A percentile compares a stretch with the other conserved stretches of the same genome.
Evolutionary conservation across 148 eudicot species (phyloP).

Genomic region (Silene uniflora): DNA sequence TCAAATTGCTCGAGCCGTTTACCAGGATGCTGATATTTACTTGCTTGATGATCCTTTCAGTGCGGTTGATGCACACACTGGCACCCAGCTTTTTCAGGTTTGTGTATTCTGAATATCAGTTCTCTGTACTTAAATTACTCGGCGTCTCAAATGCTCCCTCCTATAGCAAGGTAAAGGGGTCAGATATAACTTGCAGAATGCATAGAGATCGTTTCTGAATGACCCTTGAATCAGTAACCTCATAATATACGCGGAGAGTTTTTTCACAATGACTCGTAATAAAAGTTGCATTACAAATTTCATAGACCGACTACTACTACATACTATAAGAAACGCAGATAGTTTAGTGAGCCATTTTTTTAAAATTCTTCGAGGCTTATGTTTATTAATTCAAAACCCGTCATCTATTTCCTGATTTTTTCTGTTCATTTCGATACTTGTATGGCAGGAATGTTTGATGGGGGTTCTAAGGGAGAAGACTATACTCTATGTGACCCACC

Average conservation of each 20-base stretch:
- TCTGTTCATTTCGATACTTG: neutral
- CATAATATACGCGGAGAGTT: too few relatives aligned
- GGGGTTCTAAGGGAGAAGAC: slow-evolving; percentile 86
- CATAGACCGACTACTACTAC: too few relatives aligned
- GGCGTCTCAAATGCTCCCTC: too few relatives aligned
- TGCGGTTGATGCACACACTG: slow-evolving; percentile 98
- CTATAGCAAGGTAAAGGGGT: too few relatives aligned
- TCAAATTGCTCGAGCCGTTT: slow-evolving; percentile 96
- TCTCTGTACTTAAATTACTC: neutral
- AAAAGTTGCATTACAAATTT: too few relatives aligned
- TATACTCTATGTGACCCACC: slow-evolving; percentile 85
- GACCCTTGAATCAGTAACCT: too few relatives aligned
- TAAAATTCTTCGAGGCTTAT: neutral
- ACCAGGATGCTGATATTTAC: slow-evolving; percentile 91
- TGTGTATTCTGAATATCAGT: slow-evolving; percentile 8
- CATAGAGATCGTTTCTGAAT: too few relatives aligned
- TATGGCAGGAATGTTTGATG: slow-evolving; percentile 79
- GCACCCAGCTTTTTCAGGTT: slow-evolving; percentile 90
- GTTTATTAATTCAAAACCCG: neutral
- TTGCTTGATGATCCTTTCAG: slow-evolving; percentile 97
- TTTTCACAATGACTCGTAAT: too few relatives aligned
- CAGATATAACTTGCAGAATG: too few relatives aligned
- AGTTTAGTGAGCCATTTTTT: too few relatives aligned
- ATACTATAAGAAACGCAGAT: too few relatives aligned
- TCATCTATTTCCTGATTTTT: neutral